Evolutionary conservation across 169 alveolate species (phyloP).

Genomic region (Eimeria necatrix): DNA sequence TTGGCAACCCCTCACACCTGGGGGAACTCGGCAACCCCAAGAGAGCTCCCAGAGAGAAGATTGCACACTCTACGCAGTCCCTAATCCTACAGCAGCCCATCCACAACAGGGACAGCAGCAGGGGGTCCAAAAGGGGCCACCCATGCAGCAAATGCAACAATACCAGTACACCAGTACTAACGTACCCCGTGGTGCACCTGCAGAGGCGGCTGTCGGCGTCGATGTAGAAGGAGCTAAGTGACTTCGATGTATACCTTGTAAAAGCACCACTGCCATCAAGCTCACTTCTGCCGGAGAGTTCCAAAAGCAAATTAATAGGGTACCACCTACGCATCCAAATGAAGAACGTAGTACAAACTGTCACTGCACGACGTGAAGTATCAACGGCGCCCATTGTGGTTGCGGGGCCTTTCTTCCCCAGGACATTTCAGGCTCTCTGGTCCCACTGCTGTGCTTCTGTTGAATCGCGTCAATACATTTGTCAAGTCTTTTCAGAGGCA

Average conservation of each 20-base stretch:
- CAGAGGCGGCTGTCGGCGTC: neutral
- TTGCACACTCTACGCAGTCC: conserved; percentile 1
- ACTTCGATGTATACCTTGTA: neutral
- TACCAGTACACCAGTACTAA: neutral
- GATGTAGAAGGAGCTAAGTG: conserved; percentile 34
- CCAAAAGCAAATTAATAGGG: too few species aligned
- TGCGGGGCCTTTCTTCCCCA: too few species aligned
- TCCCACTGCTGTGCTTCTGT: too few species aligned
- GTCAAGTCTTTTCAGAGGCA: too few species aligned
- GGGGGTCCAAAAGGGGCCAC: conserved; percentile 36
- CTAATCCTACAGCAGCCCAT: neutral
- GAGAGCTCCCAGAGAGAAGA: conserved; percentile 21
- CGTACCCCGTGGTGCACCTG: neutral
- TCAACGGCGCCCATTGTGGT: too few species aligned
- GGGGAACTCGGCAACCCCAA: conserved; percentile 48
- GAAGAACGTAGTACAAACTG: too few species aligned
- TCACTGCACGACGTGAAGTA: too few species aligned
- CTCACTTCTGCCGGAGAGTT: too few species aligned
- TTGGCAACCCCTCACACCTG: conserved; percentile 70
- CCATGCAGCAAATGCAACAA: conserved; percentile 27
- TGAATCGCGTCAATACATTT: too few species aligned
- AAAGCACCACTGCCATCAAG: too few species aligned
- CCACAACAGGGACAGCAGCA: conserved; percentile 47
- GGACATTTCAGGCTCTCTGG: too few species aligned
- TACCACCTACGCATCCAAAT: too few species aligned